These are phyloP conservation scores for Solanum sejunctum DNA, from an alignment of 257 asterid genomes.

Conservation along the genomic window DNA sequence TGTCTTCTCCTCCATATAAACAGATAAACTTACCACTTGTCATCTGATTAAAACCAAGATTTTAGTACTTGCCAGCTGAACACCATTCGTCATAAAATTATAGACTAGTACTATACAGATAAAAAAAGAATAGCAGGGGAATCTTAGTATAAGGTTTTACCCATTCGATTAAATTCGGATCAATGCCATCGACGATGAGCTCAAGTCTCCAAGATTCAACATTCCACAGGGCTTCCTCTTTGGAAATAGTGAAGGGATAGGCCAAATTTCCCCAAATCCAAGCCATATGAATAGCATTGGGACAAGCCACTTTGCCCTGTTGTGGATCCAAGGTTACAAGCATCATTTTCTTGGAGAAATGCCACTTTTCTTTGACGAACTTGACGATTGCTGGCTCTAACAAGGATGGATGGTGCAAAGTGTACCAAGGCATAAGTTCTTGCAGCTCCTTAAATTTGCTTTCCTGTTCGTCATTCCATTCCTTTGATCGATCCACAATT, in stretches of 20 bases:
- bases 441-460: constrained; percentile 31
- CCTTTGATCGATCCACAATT: constrained; percentile 19
- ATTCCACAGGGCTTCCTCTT: constrained; percentile 52
- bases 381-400: constrained; percentile 52
- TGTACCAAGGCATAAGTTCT: constrained; percentile 69
- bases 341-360: constrained; percentile 50
- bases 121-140: background rate
- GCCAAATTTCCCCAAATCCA: constrained; percentile 80
- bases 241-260: constrained; percentile 44
- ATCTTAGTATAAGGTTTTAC: constrained; percentile 16
- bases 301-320: constrained; percentile 44
- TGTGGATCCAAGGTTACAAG: constrained; percentile 66
- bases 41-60: constrained; percentile 18
- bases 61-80: background rate
- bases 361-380: constrained; percentile 61
- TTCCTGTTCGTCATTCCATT: constrained; percentile 26
- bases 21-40: constrained; percentile 36
- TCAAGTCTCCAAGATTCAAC: constrained; percentile 51
- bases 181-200: constrained; percentile 51
- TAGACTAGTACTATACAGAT: too few relatives aligned
- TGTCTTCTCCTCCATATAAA: constrained; percentile 69
- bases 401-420: constrained; percentile 46
- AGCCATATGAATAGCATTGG: constrained; percentile 56
- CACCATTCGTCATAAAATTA: background rate
- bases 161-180: constrained; percentile 39